Percentiles rank a stretch among this genome's conserved stretches.
Conservation (phyloP, 148 eudicot species). For the Vaccinium macrocarpon region DNA sequence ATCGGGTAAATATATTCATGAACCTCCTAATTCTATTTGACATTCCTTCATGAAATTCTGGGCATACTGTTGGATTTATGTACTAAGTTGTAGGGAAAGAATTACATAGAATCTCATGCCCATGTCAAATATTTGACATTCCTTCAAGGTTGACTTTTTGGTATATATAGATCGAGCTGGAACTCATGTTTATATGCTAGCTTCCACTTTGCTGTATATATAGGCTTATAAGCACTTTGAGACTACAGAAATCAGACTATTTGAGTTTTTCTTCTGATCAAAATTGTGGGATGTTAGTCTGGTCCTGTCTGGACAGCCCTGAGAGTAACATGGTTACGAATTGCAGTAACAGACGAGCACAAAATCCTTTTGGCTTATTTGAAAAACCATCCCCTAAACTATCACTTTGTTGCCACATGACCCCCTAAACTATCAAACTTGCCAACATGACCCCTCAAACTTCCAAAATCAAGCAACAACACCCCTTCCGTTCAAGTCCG, state of each 20-base stretch:
- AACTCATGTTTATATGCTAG: neutral
- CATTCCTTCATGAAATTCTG: neutral
- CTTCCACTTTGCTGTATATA: neutral
- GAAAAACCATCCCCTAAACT: no score
- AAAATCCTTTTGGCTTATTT: no score
- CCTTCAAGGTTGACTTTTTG: neutral
- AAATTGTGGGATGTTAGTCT: neutral
- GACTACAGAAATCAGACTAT: neutral
- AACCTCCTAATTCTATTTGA: neutral
- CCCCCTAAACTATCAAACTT: no score
- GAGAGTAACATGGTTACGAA: neutral
- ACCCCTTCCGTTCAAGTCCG: no score
- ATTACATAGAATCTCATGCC: neutral
- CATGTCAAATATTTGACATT: neutral
- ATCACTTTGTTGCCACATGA: no score
- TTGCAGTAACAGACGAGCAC: neutral
- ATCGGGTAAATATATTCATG: conserved; percentile 52
- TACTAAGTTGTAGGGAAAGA: neutral
- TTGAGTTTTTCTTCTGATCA: neutral
- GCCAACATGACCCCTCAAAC: no score
- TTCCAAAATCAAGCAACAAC: no score
- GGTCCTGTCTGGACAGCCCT: no score
- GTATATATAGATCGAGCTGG: neutral
- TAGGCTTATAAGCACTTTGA: neutral
- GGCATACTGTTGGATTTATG: neutral